phyloP scores from a whole-genome alignment of 1,139 yeast species.

The Saccharomycopsis phalli region DNA sequence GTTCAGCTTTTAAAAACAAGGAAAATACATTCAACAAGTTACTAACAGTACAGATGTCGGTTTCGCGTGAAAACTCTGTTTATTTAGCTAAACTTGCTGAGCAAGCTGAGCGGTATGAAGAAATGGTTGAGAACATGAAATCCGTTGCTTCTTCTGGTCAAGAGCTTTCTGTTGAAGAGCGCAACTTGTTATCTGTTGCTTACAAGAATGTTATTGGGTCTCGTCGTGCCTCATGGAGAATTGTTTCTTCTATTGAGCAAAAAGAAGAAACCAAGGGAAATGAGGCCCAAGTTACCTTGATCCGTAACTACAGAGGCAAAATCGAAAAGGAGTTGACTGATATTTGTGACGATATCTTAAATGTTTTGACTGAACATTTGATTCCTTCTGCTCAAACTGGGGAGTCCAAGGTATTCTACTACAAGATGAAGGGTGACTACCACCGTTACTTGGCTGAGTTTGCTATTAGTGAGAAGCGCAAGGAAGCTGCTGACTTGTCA shows the following conservation, averaged over 20 bases:
- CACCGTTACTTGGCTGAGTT: constrained; percentile 98
- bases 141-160: constrained; percentile 94
- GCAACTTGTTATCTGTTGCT: constrained; percentile 93
- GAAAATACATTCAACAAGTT: not conserved
- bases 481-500: constrained; percentile 86
- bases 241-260: constrained; percentile 94
- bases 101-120: constrained; percentile 99
- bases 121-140: constrained; percentile 98
- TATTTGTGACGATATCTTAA: constrained; percentile 88
- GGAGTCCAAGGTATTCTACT: constrained; percentile 95
- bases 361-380: constrained; percentile 80
- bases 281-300: constrained; percentile 76
- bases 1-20: not conserved
- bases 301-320: constrained; percentile 91
- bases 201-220: constrained; percentile 98
- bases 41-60: constrained; percentile 43
- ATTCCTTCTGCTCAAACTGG: constrained; percentile 94
- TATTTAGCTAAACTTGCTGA: constrained; percentile 98
- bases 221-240: constrained; percentile 99
- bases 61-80: constrained; percentile 96
- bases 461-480: constrained; percentile 83
- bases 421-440: constrained; percentile 99
- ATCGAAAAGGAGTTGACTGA: constrained; percentile 89
- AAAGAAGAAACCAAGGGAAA: constrained; percentile 96
- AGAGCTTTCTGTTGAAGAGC: constrained; percentile 94